Evolutionary conservation across 345 rosid genomes (phyloP).

Genomic region (Arabidopsis arenosa): DNA sequence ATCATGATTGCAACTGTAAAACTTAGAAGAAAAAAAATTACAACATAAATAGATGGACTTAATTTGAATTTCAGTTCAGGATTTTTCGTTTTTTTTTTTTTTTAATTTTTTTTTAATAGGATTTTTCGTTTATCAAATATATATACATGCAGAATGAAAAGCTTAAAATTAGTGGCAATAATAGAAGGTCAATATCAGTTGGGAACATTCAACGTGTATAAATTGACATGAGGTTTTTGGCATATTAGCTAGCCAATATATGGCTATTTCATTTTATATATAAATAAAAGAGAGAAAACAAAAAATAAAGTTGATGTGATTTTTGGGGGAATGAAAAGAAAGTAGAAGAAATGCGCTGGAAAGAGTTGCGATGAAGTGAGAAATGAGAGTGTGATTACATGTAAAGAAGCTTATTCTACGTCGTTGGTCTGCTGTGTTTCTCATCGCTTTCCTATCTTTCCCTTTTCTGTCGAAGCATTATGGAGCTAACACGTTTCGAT

Average conservation of each 20-base stretch:
- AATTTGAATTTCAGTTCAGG: not conserved
- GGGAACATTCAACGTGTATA: constrained; percentile 42
- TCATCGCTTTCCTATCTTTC: constrained; percentile 41
- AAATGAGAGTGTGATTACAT: constrained; percentile 39
- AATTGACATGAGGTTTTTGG: constrained; percentile 45
- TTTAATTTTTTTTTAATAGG: too few species aligned
- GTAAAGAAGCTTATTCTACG: constrained; percentile 43
- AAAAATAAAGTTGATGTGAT: constrained; percentile 39
- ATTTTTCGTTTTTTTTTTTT: too few species aligned
- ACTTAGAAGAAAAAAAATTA: not conserved
- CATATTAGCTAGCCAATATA: constrained; percentile 37
- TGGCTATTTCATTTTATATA: not conserved
- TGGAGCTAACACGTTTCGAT: constrained; percentile 39
- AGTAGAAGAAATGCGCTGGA: constrained; percentile 41
- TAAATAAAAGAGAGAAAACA: not conserved
- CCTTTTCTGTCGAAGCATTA: constrained; percentile 29
- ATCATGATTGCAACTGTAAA: not conserved
- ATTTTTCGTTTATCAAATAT: not conserved
- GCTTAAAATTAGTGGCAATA: constrained; percentile 35
- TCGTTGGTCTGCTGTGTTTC: constrained; percentile 32
- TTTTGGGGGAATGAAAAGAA: constrained; percentile 10
- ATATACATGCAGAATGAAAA: not conserved
- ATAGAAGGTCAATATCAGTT: constrained; percentile 38
- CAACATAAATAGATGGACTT: not conserved
- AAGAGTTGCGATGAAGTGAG: constrained; percentile 42